Conservation (phyloP, 2,329 filamentous ascomycete species). For the Colletotrichum sp. region DNA sequence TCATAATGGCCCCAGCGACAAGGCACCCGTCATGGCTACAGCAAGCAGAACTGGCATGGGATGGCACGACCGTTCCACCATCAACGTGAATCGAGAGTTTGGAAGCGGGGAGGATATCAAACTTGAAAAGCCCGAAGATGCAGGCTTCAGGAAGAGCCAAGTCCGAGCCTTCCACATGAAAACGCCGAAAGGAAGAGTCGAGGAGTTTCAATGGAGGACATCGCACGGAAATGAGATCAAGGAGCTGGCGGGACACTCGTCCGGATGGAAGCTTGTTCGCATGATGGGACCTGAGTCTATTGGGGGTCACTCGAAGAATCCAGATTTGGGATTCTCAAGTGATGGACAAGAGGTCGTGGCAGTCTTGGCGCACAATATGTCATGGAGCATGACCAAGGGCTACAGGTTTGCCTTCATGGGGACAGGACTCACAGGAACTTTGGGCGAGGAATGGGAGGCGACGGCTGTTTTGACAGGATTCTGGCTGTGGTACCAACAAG, state of each 20-base stretch:
- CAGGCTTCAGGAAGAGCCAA: not conserved
- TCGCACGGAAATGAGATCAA: conserved; percentile 12
- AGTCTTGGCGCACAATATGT: conserved; percentile 13
- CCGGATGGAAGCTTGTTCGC: conserved; percentile 22
- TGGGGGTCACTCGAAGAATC: not conserved
- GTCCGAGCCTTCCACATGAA: not conserved
- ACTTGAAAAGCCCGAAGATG: not conserved
- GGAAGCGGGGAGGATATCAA: not conserved
- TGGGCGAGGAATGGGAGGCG: conserved; percentile 19
- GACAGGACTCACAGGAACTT: conserved; percentile 8
- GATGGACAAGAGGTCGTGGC: conserved; percentile 23
- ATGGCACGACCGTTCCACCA: not conserved
- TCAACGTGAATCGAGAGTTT: not conserved
- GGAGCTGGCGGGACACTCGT: conserved; percentile 2
- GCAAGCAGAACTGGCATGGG: not conserved
- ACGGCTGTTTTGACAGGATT: not conserved
- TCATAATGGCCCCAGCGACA: not conserved
- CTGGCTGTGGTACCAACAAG: conserved; percentile 3
- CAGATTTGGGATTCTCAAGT: conserved; percentile 4
- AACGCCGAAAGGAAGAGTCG: not conserved
- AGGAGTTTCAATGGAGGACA: conserved; percentile 21
- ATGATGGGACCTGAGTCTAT: not conserved
- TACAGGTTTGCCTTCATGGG: conserved; percentile 19
- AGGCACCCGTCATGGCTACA: not conserved
- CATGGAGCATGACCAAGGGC: conserved; percentile 14